Base-by-base conservation (phyloP, 1,139 yeast species). In the Yamadazyma dendronema region DNA sequence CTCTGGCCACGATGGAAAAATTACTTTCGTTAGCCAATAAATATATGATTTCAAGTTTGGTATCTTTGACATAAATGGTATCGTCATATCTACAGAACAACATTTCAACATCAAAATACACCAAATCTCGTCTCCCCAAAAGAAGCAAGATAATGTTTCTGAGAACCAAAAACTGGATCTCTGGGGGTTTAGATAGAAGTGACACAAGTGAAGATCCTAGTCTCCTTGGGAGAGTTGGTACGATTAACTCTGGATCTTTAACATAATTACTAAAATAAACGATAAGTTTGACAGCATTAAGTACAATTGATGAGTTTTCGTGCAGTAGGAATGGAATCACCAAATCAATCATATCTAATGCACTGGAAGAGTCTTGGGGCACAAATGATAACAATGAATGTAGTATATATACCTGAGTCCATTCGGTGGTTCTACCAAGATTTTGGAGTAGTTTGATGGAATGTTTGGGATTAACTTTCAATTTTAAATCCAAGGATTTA, bases 1-100 rank as follows among this genome's bases (percentile, higher is more conserved):
- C 97, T 17, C 79, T 66, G 33, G 89, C 62, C 1, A 90, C 92
- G 17, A 72, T 65, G 10, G 65, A 67, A 32, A 84, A 72, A 46
- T 85, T 88, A 2, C 57, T 47, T 39, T 79, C 82, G 47, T 78
- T 75, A 1, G 97, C 95, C 33, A 90, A 63, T 25, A 88, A 64
- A 52, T 85, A 88, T 21, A 90, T 79, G 39, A 92, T 84, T 54
- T 90, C 97, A 32, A 92, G 67, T 53, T 92, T 90, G 8, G 97
- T 86, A 50, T 89, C 94, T 57, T 89, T 88, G 53, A 92, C 83
- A 56, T 85, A 92, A 16, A 86, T 80, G 0, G 95, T 94, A 56
- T 90, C 97, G 53, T 84, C 84, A 51, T 78, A 86, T 44, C 81
- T 80, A 59, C 94, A 83, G 58, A 87, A 88, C 56, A 90, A 87